Evolutionary conservation across 495 filamentous ascomycete species (phyloP), one percentile per base, ranked within the genome.

Genomic region (Chaetomium cochliodes): DNA sequence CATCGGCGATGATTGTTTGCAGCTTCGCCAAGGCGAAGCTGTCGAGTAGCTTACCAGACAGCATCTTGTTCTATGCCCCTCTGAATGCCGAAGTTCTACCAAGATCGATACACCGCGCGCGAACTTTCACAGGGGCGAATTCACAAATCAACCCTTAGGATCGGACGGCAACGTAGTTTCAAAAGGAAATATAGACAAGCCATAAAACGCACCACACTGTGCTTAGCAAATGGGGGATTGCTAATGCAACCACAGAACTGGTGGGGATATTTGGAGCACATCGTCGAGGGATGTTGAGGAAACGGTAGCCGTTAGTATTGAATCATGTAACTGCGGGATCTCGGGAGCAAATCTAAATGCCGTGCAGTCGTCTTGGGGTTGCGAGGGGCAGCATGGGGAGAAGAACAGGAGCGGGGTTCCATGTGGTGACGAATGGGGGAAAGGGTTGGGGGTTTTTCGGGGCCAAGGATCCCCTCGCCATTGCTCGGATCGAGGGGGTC

Each of bases 21-120:
- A 66, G 15, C 62, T 62, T 73, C 39, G 67, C 47, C 15, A 72
- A 30, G 9, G 65, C 58, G 37, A 71, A 58, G n/a, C 53, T 65
- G 39, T 72, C 62, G 0, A 67, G 47, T 0, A 72, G 44, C 26
- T 28, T 62, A 22, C 71, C 66, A 5, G 70, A 65, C 18, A 75
- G 55, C 73, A 75, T 75, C 25, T 30, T 68, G 47, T 60, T n/a
- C 5, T 5, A 18, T 9, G 33, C 39, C 30, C 8, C 53, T 41
- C 1, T 13, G 9, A 52, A 52, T 23, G 50, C 30, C 8, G 13
- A 12, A 8, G 46, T 2, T 8, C 8, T 3, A 50, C 18, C 18
- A 8, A 50, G 46, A 5, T 9, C 20, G n/a, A 25, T 13, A 20
- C 12, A n/a, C 28, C 0, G 15, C 28, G 52, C n/a, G 33, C 11